A percentile compares a stretch with the other conserved stretches of the same genome.
These are phyloP conservation scores for Plectosphaerella sp. DNA, from an alignment of 2,329 filamentous ascomycete genomes.

Conservation along the genomic window DNA sequence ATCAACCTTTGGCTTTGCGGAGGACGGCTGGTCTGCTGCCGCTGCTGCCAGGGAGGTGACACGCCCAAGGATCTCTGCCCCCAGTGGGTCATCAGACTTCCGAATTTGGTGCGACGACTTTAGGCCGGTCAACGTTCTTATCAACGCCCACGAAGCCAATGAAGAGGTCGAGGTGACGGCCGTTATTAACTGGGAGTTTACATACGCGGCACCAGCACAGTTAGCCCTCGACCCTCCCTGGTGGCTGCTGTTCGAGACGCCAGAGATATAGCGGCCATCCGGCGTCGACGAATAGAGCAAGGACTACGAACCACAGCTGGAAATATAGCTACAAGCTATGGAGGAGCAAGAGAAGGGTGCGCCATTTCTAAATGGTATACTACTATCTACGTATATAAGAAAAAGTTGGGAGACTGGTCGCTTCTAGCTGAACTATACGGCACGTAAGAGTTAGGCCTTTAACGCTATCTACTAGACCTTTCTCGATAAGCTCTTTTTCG, in stretches of 20 bases:
- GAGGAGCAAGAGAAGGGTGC: not conserved
- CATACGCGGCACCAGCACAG: slow-evolving; percentile 26
- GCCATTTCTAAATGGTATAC: not conserved
- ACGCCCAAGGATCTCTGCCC: not conserved
- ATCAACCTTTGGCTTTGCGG: slow-evolving; percentile 10
- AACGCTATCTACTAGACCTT: slow-evolving; percentile 31
- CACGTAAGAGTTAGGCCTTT: slow-evolving; percentile 31
- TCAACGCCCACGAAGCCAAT: slow-evolving; percentile 10
- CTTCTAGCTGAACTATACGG: slow-evolving; percentile 28
- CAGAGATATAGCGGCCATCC: slow-evolving; percentile 22
- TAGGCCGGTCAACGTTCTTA: slow-evolving; percentile 24
- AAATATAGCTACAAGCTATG: slow-evolving; percentile 15
- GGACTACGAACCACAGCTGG: slow-evolving; percentile 24
- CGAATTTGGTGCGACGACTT: slow-evolving; percentile 28
- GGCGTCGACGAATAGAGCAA: slow-evolving; percentile 24
- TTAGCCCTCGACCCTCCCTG: slow-evolving; percentile 29
- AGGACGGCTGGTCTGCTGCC: slow-evolving; percentile 5
- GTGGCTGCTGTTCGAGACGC: slow-evolving; percentile 29
- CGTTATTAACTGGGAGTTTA: slow-evolving; percentile 37
- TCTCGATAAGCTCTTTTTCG: slow-evolving; percentile 28
- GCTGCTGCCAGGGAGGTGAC: slow-evolving; percentile 10
- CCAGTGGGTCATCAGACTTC: slow-evolving; percentile 6
- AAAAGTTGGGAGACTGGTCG: slow-evolving; percentile 27
- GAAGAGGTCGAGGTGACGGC: slow-evolving; percentile 20
- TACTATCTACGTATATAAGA: slow-evolving; percentile 18